Conservation (phyloP, 176 grass and related monocot species). For the Tuctoria greenei region DNA sequence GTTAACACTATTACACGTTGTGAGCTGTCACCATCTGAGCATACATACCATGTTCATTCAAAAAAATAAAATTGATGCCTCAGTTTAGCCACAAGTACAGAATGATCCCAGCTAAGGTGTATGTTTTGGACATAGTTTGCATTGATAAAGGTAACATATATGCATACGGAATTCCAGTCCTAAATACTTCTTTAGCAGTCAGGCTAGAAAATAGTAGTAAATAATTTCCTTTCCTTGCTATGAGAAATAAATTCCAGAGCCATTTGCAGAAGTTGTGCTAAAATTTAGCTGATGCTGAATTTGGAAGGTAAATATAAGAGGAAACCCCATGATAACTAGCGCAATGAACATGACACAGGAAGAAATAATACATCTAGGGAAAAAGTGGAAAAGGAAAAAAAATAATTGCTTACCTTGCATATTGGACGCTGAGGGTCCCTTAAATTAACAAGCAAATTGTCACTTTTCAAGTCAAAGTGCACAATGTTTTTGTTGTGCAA, state of each 20-base stretch:
- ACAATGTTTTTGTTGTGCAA: conserved; percentile 96
- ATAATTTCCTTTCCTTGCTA: neutral
- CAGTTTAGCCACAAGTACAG: conserved; percentile 13
- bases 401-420: conserved; percentile 74
- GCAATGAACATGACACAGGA: neutral
- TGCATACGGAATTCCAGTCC: neutral
- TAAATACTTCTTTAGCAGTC: conserved; percentile 11
- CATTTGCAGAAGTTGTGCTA: neutral
- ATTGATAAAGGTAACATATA: neutral
- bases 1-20: neutral
- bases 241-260: neutral
- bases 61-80: neutral
- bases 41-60: neutral
- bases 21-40: neutral
- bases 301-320: conserved; percentile 20
- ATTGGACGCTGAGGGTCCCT: conserved; percentile 97
- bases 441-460: conserved; percentile 99
- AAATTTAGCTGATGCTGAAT: neutral
- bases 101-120: neutral
- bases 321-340: neutral
- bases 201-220: conserved; percentile 18
- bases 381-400: neutral
- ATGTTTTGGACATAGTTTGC: neutral
- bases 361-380: conserved; percentile 9
- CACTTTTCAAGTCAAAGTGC: conserved; percentile 97